Base-by-base conservation (phyloP, 2,329 filamentous ascomycete species). In the Trichoderma atrobrunneum region DNA sequence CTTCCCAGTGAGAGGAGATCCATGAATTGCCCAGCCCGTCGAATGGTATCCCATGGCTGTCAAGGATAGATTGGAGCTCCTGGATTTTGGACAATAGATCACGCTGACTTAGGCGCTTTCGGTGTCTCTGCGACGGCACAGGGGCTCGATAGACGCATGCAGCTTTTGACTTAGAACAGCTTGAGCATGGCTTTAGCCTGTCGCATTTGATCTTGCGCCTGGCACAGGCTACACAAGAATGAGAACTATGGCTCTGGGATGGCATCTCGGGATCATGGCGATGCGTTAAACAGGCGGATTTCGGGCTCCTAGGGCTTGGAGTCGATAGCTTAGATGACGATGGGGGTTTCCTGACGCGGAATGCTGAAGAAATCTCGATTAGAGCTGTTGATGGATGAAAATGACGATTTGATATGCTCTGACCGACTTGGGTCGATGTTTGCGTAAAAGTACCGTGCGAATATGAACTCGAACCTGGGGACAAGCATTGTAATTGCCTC, bases 161-260 rank as follows among this genome's bases (percentile, higher is more conserved):
- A 43, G n/a, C 39, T 7, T 34, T 14, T 7, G 66, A 69, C 10
- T n/a, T 61, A n/a, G 36, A n/a, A 26, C 66, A 69, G n/a, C 56
- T 51, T 32, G 66, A 69, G n/a, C 66, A 69, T 26, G 66, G 66
- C 24, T 30, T 48, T 8, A 69, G 56, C 10, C 43, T 69, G 56
- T 69, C 66, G 28, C 66, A 69, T 48, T 61, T 69, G 28, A 69
- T 10, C 57, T 69, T 69, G 36, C 66, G 66, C 39, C 66, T 30
- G 36, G 66, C 56, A 51, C 56, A 61, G 28, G 36, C 39, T 7
- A 61, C 28, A 14, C 66, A 69, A 14, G 66, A 69, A 34, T 51
- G 32, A 16, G 66, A 61, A 51, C 18, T 32, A 0, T 48, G 64
- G 8, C 28, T 67, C 32, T 32, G 43, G 4, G 30, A 1, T 21